phyloP scores from a whole-genome alignment of 441 rosid species.

The Manihot esculenta region DNA sequence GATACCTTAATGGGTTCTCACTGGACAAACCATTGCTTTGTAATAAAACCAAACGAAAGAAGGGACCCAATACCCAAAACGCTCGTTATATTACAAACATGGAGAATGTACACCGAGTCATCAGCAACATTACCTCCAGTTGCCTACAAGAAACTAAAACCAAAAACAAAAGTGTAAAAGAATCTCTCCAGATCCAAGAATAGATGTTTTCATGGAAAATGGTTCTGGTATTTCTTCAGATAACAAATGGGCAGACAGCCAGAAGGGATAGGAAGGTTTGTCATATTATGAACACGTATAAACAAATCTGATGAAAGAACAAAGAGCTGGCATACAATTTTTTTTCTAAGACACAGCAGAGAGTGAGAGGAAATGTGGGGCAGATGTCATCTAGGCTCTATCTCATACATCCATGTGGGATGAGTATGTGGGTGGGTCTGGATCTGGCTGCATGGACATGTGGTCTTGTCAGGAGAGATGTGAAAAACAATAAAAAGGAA shows the following conservation, averaged over 20 bases:
- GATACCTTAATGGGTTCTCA: conserved; percentile 13
- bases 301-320: conserved; percentile 16
- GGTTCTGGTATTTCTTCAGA: conserved; percentile 23
- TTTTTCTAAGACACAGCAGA: neutral
- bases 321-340: conserved; percentile 20
- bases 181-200: conserved; percentile 66
- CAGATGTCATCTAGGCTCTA: conserved; percentile 34
- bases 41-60: conserved; percentile 10
- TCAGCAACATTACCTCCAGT: conserved; percentile 13
- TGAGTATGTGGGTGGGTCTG: conserved; percentile 56
- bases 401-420: conserved; percentile 60
- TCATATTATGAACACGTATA: conserved; percentile 19
- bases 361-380: conserved; percentile 29
- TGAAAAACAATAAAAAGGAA: neutral
- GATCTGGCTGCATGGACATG: conserved; percentile 58
- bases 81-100: conserved; percentile 19
- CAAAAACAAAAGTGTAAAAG: conserved; percentile 24
- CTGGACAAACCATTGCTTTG: conserved; percentile 23
- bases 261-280: conserved; percentile 37
- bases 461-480: conserved; percentile 48
- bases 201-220: conserved; percentile 16
- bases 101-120: conserved; percentile 19
- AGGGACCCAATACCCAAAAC: conserved; percentile 22
- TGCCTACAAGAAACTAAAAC: conserved; percentile 23
- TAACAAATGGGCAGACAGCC: conserved; percentile 37